Percentiles rank a stretch among this genome's conserved stretches.
Evolutionary conservation across 805 yeast genomes (phyloP).

Genomic region (Candida nemodendra): DNA sequence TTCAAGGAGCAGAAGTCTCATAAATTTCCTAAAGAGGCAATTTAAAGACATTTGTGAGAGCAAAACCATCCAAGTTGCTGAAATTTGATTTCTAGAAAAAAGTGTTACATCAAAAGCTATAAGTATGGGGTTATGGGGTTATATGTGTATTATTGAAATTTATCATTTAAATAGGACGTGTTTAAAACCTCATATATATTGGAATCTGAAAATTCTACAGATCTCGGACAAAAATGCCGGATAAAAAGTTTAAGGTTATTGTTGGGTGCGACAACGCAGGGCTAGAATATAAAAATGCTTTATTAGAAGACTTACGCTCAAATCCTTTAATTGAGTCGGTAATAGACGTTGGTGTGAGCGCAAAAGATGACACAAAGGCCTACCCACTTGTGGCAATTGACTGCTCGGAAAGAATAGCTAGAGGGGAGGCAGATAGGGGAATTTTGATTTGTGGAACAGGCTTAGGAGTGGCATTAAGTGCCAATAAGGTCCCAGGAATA

Average conservation of each 20-base stretch:
- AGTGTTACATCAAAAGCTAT: no score
- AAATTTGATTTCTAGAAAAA: no score
- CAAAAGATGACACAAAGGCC: slow-evolving; percentile 34
- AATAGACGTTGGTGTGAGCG: slow-evolving; percentile 40
- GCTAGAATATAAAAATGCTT: slow-evolving; percentile 39
- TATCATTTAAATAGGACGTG: no score
- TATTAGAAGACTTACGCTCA: slow-evolving; percentile 35
- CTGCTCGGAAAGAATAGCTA: slow-evolving; percentile 40
- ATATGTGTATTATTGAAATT: no score
- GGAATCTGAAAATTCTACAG: no score
- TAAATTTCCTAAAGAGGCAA: slow-evolving; percentile 12
- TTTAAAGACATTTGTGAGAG: no score
- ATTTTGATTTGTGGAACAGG: slow-evolving; percentile 49
- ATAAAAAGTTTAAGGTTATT: slow-evolving; percentile 27
- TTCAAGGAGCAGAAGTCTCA: neutral
- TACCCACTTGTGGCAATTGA: slow-evolving; percentile 44
- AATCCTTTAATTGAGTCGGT: slow-evolving; percentile 33
- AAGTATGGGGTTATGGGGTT: no score
- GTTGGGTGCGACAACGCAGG: slow-evolving; percentile 48
- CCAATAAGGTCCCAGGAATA: slow-evolving; percentile 46
- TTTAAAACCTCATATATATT: no score
- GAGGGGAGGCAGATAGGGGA: slow-evolving; percentile 44
- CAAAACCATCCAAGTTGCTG: no score
- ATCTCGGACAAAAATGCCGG: slow-evolving; percentile 4
- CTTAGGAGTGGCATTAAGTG: slow-evolving; percentile 47